phyloP scores from a whole-genome alignment of 352 stramenopile species.

The Hyphochytrium catenoides region DNA sequence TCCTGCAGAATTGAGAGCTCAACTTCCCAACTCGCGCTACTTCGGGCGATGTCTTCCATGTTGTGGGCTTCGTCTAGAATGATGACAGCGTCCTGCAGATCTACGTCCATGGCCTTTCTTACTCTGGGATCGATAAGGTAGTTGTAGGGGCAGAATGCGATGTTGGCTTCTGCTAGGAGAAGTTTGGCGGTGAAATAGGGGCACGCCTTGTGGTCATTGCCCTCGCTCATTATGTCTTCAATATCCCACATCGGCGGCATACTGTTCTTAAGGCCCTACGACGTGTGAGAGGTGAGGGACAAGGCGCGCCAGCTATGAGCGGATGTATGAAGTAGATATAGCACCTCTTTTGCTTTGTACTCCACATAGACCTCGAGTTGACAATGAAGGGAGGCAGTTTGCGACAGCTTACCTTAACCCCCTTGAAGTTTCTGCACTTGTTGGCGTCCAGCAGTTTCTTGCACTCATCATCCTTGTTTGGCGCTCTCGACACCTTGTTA shows the following conservation, averaged over 20 bases:
- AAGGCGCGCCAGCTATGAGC: too few relatives aligned
- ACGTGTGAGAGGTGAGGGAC: too few relatives aligned
- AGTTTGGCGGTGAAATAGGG: constrained; percentile 38
- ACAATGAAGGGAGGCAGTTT: too few relatives aligned
- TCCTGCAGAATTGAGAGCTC: background rate
- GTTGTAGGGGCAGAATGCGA: constrained; percentile 66
- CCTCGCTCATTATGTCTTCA: constrained; percentile 39
- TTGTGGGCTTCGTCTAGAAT: constrained; percentile 64
- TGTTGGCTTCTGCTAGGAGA: constrained; percentile 24
- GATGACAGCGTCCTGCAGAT: constrained; percentile 39
- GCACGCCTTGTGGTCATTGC: constrained; percentile 44
- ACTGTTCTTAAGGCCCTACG: too few relatives aligned
- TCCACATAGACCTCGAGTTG: too few relatives aligned
- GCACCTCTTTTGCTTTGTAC: too few relatives aligned
- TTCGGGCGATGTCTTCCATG: constrained; percentile 54
- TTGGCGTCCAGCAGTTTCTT: constrained; percentile 21
- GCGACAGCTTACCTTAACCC: too few relatives aligned
- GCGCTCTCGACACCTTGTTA: constrained; percentile 23
- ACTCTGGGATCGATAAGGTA: constrained; percentile 54
- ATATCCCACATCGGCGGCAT: constrained; percentile 49
- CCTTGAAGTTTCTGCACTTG: constrained; percentile 14
- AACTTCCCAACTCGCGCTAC: constrained; percentile 44
- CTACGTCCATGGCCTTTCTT: constrained; percentile 30
- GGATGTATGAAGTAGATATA: too few relatives aligned
- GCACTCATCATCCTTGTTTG: constrained; percentile 47